Conservation (phyloP, 495 filamentous ascomycete species). For the Penicillium daleae region DNA sequence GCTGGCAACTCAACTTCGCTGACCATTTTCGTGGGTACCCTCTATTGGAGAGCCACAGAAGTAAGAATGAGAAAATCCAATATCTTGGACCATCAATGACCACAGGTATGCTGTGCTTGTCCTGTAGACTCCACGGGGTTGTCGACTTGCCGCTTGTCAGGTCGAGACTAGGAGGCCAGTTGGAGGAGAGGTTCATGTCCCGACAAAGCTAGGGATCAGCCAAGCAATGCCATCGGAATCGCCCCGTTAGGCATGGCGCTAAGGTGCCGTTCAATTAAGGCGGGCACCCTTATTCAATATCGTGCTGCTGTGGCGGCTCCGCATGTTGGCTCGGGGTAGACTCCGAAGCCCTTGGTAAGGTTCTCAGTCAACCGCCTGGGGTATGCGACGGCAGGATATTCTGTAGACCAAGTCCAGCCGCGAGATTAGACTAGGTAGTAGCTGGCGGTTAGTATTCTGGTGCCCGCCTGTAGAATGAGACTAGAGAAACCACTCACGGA, state of each 20-base stretch:
- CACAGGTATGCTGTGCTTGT: too few species aligned
- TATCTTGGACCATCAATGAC: background rate
- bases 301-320: background rate
- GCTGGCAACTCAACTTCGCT: too few species aligned
- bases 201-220: background rate
- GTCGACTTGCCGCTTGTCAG: background rate
- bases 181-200: background rate
- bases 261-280: too few species aligned
- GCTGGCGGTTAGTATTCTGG: background rate
- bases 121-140: background rate
- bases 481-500: background rate
- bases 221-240: constrained; percentile 11
- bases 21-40: too few species aligned
- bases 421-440: background rate
- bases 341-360: too few species aligned
- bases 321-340: constrained; percentile 12
- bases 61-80: background rate
- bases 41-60: too few species aligned
- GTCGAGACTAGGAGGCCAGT: background rate
- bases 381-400: background rate
- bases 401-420: background rate
- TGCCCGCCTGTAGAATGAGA: background rate
- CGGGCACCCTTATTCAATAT: background rate
- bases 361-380: background rate
- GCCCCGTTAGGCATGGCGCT: constrained; percentile 9